Evolutionary conservation across 2,329 filamentous ascomycete species (phyloP), one percentile per base, ranked within the genome.

Genomic region (Fusarium tanahbumbuense): DNA sequence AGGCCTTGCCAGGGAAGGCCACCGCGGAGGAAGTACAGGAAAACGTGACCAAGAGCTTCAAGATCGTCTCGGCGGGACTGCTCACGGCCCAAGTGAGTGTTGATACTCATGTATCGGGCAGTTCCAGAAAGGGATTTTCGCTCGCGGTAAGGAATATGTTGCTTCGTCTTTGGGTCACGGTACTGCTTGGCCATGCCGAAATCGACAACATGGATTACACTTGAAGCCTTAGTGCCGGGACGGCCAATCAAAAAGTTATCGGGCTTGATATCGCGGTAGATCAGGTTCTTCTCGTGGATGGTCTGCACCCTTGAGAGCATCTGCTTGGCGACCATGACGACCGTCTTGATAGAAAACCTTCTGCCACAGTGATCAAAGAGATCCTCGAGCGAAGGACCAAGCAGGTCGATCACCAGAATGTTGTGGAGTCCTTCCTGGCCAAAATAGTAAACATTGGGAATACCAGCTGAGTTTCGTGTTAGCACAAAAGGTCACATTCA

Each of bases 141-240:
- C 84, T 98, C 96, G 77, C 96, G 89, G 81, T 98, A 98, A 15
- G 96, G 94, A 74, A 98, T 98, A 83, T 99, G 96, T 81, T 98
- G 96, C 83, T 98, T 98, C 40, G 96, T 97, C 86, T 98, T 98
- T 60, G 96, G 96, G 76, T 99, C 96, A 75, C 96, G 92, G 82
- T 98, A 99, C 81, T 98, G 96, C 85, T 99, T 99, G 70, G 96
- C 96, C 96, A 99, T 98, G 76, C 96, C 96, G 77, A 99, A 99
- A 81, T 99, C 96, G 76, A 99, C 94, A 40, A 98, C 96, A 78
- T 99, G 95, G 73, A 99, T 98, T 60, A 98, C 94, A 80, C 98
- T 98, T 77, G 94, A 93, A n/a, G 93, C 88, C 84, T 98, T 98
- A 66, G 94, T 94, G 75, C 91, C 91, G 1, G 94, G 94, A 50